Conservation (phyloP, 176 grass and related monocot species). For the Secale cereale region DNA sequence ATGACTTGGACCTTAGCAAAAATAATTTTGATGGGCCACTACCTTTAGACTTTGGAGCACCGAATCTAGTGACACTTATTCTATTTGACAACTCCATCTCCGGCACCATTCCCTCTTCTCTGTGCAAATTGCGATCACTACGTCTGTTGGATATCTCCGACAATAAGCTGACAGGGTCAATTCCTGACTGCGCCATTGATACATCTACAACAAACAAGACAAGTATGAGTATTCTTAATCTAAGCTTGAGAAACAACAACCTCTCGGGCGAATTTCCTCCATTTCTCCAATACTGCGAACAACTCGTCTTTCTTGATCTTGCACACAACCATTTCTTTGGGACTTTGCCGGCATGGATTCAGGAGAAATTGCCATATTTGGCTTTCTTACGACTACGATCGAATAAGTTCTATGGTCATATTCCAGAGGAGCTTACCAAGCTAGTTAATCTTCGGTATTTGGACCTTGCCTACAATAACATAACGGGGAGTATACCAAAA, state of each 20-base stretch:
- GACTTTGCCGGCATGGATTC: neutral
- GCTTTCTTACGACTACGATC: neutral
- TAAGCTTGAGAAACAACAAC: slow-evolving; percentile 16
- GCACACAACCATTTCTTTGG: neutral
- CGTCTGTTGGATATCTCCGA: neutral
- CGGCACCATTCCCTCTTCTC: slow-evolving; percentile 29
- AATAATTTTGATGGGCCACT: slow-evolving; percentile 37
- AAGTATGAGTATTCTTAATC: neutral
- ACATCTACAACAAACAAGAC: neutral
- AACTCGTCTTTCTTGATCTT: neutral
- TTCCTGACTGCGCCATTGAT: neutral
- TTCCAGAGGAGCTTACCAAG: neutral
- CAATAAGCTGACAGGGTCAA: neutral
- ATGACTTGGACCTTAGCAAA: neutral
- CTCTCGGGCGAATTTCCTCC: slow-evolving; percentile 20
- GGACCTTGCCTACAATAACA: slow-evolving; percentile 14
- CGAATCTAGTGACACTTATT: accelerated
- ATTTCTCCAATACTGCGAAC: neutral
- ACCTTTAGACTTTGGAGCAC: neutral
- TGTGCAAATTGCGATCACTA: slow-evolving; percentile 8
- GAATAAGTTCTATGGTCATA: slow-evolving; percentile 38
- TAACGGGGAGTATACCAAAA: slow-evolving; percentile 18
- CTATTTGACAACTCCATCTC: slow-evolving; percentile 28
- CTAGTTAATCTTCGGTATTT: neutral
- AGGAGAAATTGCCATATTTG: neutral